These are phyloP conservation scores for Oemleria cerasiformis DNA, from an alignment of 306 rosid genomes.

Conservation along the genomic window DNA sequence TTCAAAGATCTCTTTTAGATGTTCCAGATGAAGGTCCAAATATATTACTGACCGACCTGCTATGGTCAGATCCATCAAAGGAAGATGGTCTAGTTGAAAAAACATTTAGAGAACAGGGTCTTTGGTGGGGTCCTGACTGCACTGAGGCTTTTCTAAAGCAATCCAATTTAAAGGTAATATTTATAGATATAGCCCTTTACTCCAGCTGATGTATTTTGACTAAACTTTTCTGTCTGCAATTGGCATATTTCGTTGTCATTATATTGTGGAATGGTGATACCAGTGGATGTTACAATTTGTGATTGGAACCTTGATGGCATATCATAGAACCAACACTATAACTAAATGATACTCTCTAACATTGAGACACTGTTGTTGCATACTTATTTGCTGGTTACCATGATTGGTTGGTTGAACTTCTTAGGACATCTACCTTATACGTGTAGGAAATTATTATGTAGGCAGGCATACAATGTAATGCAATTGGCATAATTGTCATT, in stretches of 20 bases:
- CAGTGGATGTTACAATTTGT: not conserved
- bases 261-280: not conserved
- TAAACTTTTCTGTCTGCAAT: not conserved
- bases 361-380: conserved; percentile 10
- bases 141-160: conserved; percentile 72
- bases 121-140: conserved; percentile 92
- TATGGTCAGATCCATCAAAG: conserved; percentile 85
- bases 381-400: conserved; percentile 1
- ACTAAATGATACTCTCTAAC: not conserved
- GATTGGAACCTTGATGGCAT: not conserved
- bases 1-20: conserved; percentile 56
- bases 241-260: not conserved
- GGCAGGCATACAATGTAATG: not conserved
- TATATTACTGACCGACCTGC: conserved; percentile 62
- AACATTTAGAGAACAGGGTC: conserved; percentile 53
- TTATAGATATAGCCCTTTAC: not conserved
- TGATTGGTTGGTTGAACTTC: not conserved
- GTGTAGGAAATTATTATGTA: too few relatives aligned
- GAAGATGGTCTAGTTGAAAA: conserved; percentile 66
- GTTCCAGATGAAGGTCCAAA: conserved; percentile 62
- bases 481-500: too few relatives aligned
- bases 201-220: not conserved
- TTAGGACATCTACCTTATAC: conserved; percentile 12
- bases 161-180: conserved; percentile 70
- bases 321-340: not conserved